Conservation (phyloP, 176 grass and related monocot species). For the Alloteropsis semialata region DNA sequence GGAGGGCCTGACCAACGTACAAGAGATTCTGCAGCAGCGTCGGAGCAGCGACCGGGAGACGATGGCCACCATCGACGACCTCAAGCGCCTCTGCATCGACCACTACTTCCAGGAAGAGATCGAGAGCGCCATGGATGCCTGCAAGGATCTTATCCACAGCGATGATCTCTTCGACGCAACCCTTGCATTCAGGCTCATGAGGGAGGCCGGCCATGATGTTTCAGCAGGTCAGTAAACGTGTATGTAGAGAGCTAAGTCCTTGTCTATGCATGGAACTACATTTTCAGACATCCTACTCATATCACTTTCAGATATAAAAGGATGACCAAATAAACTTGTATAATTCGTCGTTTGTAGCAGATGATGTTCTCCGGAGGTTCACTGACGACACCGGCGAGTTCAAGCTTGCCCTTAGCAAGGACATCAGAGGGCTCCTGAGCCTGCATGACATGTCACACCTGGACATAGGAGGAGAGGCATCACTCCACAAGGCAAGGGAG, state of each 20-base stretch:
- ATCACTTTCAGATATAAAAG: not conserved
- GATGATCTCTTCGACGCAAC: conserved; percentile 21
- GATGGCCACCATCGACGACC: conserved; percentile 31
- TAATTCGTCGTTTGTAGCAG: no score
- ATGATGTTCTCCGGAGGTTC: conserved; percentile 44
- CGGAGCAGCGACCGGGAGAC: not conserved
- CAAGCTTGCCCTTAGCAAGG: not conserved
- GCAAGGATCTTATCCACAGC: not conserved
- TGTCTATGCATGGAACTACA: no score
- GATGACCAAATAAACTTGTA: no score
- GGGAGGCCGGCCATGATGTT: conserved; percentile 40
- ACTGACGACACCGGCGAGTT: conserved; percentile 33
- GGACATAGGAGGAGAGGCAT: conserved; percentile 43
- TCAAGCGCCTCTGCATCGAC: conserved; percentile 47
- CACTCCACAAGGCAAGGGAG: conserved; percentile 50
- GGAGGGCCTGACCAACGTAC: not conserved
- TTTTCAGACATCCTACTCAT: not conserved
- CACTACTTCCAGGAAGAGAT: conserved; percentile 44
- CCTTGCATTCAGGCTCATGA: conserved; percentile 31
- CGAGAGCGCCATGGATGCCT: not conserved
- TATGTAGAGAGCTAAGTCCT: no score
- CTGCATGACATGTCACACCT: conserved; percentile 65
- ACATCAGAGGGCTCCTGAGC: conserved; percentile 51
- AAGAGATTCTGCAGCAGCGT: not conserved
- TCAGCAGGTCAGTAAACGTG: conserved; percentile 32